Evolutionary conservation across 768 basidiomycete species (phyloP), one percentile per base, ranked within the genome.

Genomic region (Coprinellus aureogranulatus): DNA sequence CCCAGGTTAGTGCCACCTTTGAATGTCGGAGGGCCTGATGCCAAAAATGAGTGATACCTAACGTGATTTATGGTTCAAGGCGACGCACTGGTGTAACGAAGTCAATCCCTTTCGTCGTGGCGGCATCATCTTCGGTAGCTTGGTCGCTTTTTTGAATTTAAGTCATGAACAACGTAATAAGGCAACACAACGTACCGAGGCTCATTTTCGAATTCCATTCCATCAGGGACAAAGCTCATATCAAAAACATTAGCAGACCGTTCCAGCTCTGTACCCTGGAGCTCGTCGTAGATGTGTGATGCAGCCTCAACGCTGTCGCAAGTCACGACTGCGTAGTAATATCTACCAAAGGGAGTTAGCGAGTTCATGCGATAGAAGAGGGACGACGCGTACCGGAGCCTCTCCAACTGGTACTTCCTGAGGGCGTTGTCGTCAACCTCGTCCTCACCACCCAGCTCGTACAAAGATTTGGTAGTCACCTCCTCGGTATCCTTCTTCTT

Each of bases 1-100:
- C 97, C 97, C 97, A 99, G 4, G 95, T 97, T 30, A 98, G 81
- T 67, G 92, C 97, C 59, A 98, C 96, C 77, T 94, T 97, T 14
- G 97, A 99, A 69, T 98, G 95, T 4, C 96, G 89, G 4, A 99
- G 83, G 10, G 96, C 96, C 94, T 98, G 28, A 23, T 25, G 25
- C 46, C 48, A 31, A 26, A 10, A 42, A 9, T 39, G 26, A n/a
- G 25, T 14, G 11, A 50, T 20, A 34, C 10, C 40, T n/a, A 49
- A 27, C 12, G 30, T 20, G 48, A n/a, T n/a, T n/a, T n/a, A n/a
- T n/a, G n/a, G n/a, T n/a, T 10, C 27, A 27, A 14, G 34, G 27
- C 11, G 8, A 76, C 90, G 68, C 66, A 94, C 95, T 67, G 96
- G 92, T 2, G 97, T 99, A 30, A 88, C 86, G 66, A 96, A 99